These are phyloP conservation scores for Eucalyptus sp. DNA, from an alignment of 345 rosid genomes.

Conservation along the genomic window DNA sequence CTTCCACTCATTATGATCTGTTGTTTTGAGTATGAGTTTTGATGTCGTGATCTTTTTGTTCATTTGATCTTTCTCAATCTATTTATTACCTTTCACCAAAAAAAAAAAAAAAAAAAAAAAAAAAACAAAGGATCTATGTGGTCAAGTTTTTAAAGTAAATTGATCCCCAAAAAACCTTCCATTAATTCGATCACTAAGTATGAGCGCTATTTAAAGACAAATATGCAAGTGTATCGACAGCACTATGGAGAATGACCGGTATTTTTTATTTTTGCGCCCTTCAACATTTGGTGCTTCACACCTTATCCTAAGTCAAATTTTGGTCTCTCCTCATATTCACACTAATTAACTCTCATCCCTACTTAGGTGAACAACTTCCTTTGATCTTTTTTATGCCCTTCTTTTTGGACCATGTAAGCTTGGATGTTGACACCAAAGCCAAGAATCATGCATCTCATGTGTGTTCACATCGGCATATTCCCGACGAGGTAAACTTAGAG, in stretches of 20 bases:
- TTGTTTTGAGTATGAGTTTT: no score
- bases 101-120: neutral
- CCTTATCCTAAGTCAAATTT: neutral
- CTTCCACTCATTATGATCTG: no score
- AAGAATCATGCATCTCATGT: neutral
- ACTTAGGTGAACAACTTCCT: neutral
- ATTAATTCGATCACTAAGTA: neutral
- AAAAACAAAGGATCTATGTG: neutral
- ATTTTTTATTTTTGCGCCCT: neutral
- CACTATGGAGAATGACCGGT: neutral
- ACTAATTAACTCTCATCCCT: neutral
- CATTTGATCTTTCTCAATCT: no score
- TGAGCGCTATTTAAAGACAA: neutral
- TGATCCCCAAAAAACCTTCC: neutral
- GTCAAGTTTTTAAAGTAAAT: neutral
- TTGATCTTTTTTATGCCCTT: neutral
- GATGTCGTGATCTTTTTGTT: no score
- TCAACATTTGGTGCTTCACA: neutral
- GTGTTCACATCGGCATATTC: no score
- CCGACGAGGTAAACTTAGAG: no score
- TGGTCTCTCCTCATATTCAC: neutral
- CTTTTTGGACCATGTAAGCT: neutral
- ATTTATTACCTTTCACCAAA: no score
- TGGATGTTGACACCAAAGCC: neutral
- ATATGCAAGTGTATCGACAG: neutral